Base-by-base conservation (phyloP, 2,329 filamentous ascomycete species). In the Ilyonectria destructans region DNA sequence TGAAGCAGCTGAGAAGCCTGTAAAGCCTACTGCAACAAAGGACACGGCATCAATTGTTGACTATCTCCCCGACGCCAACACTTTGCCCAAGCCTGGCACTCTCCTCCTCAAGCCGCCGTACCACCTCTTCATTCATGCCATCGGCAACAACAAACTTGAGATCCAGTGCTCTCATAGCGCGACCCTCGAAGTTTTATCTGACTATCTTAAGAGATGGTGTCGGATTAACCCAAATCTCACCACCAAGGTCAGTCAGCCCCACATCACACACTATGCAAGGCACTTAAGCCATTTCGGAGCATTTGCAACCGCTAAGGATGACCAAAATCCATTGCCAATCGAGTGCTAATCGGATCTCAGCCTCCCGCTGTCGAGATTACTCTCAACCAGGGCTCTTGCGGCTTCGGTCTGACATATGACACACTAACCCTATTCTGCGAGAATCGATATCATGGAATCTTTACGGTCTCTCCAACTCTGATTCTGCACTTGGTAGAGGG, bases 181-280 rank as follows among this genome's bases (percentile, higher is more conserved):
- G 5, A 85, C 83, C 0, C 73, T 87, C 31, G 77, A 84, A 59
- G 75, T 87, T 17, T 71, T 88, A 7, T 78, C 80, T 3, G 80
- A 82, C 1, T 88, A 88, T 65, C 73, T 88, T 2, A 82, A 81
- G 74, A 82, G 81, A 40, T 87, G 85, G 85, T 84, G 82, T 52
- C 80, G 82, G 46, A 75, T 80, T 9, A 86, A 87, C 60, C 78
- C 82, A 54, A 78, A 81, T 8, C 74, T 82, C 29, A 76, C 72
- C 12, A 74, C 77, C 35, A 80, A 77, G 68, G 82, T 82, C 62
- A 69, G 78, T 71, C 9, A 12, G 13, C n/a, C 29, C 31, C 31
- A 33, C 8, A 9, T 33, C 31, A 33, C 12, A 33, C 31, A 12
- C 12, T 33, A 33, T 33, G 9, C 12, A 33, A 33, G 31, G 12